Evolutionary conservation across 495 filamentous ascomycete species (phyloP).

Genomic region (Aspergillus nanangensis): DNA sequence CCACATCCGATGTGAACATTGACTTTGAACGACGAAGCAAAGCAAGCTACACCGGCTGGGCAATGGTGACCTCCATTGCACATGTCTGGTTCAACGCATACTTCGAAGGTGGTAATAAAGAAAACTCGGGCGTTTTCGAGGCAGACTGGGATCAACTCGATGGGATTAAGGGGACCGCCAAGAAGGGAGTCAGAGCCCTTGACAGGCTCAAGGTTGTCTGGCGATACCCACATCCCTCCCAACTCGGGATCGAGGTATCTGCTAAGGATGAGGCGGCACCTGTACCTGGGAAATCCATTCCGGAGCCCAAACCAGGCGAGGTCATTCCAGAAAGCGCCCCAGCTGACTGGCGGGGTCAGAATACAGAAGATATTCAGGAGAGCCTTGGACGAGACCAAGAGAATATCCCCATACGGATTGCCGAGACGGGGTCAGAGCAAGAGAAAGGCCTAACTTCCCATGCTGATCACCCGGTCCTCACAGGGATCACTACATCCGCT

Average conservation of each 20-base stretch:
- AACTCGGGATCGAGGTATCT: conserved; percentile 13
- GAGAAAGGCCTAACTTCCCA: conserved; percentile 6
- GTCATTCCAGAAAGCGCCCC: conserved; percentile 61
- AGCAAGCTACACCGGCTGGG: conserved; percentile 65
- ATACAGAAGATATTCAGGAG: background rate
- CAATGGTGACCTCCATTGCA: conserved; percentile 87
- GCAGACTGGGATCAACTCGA: conserved; percentile 64
- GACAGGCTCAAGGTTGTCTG: conserved; percentile 88
- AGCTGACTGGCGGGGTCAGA: conserved; percentile 64
- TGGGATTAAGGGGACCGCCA: conserved; percentile 72
- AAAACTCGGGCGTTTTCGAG: conserved; percentile 57
- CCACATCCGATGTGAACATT: conserved; percentile 84
- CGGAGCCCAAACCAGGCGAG: conserved; percentile 55
- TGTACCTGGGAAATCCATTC: conserved; percentile 40
- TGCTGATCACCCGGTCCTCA: conserved; percentile 4
- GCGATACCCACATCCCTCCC: conserved; percentile 41
- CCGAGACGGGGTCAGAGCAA: background rate
- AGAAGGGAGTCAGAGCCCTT: conserved; percentile 75
- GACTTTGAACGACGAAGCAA: conserved; percentile 79
- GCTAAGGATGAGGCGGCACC: conserved; percentile 14
- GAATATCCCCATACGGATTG: conserved; percentile 7
- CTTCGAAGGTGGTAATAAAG: conserved; percentile 78
- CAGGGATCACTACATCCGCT: conserved; percentile 5
- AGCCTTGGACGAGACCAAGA: conserved; percentile 6
- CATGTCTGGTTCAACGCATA: conserved; percentile 96